Percentiles rank a stretch among this genome's conserved stretches.
phyloP scores from a whole-genome alignment of 495 filamentous ascomycete genomes.

The Neurospora africana region DNA sequence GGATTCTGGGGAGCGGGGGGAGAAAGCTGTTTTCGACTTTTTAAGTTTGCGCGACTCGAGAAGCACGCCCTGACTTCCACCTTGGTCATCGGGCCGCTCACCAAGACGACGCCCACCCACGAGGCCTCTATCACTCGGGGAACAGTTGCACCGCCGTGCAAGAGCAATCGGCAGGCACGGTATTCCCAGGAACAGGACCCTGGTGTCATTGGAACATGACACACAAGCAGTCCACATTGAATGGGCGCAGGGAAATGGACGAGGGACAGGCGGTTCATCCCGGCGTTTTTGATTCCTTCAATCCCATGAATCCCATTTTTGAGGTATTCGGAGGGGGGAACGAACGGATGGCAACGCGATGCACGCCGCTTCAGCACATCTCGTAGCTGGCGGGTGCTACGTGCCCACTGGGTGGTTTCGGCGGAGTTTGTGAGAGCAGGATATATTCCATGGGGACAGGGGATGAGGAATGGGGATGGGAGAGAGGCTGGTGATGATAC shows the following conservation, averaged over 20 bases:
- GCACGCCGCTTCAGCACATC: background rate
- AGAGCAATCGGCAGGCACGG: background rate
- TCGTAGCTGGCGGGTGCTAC: background rate
- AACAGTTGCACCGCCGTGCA: background rate
- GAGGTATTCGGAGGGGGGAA: background rate
- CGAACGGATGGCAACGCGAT: background rate
- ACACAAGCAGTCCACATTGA: background rate
- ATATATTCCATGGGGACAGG: background rate
- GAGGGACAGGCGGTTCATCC: background rate
- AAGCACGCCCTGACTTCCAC: background rate
- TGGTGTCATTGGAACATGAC: background rate
- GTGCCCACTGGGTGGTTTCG: background rate
- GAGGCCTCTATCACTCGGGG: background rate
- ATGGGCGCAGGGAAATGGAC: background rate
- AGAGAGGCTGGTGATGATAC: background rate
- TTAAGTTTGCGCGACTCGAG: background rate
- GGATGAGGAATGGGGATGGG: background rate
- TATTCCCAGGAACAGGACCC: background rate
- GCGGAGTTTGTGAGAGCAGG: background rate
- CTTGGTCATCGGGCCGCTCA: background rate
- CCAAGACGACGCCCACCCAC: background rate
- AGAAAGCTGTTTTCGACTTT: background rate
- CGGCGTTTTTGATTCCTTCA: background rate
- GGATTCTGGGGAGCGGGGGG: background rate
- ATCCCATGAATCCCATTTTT: background rate